Evolutionary conservation across 768 basidiomycete genomes (phyloP).

Genomic region (Russula sp.): DNA sequence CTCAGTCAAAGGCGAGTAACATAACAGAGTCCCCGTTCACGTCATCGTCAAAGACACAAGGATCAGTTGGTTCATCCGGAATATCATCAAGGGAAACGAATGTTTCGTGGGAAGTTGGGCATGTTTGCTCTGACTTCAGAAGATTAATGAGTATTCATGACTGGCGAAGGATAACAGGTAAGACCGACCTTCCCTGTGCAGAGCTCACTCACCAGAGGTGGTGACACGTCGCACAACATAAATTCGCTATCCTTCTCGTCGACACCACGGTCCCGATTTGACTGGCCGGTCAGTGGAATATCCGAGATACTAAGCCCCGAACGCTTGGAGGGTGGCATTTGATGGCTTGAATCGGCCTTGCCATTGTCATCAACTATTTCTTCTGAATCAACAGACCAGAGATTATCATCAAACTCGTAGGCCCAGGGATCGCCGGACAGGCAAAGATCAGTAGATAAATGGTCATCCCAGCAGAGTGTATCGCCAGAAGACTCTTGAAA

Average conservation of each 20-base stretch:
- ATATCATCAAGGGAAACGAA: constrained; percentile 6
- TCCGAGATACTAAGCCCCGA: background rate
- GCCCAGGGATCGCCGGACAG: background rate
- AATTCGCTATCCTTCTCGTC: background rate
- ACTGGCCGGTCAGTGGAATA: background rate
- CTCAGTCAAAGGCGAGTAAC: constrained; percentile 7
- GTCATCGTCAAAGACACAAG: constrained; percentile 8
- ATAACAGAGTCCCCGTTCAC: background rate
- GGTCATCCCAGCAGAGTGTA: background rate
- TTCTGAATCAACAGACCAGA: constrained; percentile 5
- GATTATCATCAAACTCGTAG: background rate
- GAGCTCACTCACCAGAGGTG: background rate
- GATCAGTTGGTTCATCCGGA: background rate
- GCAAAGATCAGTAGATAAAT: background rate
- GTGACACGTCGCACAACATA: background rate
- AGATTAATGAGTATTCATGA: background rate
- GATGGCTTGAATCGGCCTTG: background rate
- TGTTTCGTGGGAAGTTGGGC: background rate
- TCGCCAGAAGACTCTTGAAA: constrained; percentile 3
- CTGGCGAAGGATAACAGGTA: background rate
- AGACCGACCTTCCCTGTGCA: background rate
- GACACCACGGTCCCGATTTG: background rate
- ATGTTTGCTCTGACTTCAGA: background rate
- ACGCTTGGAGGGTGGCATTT: background rate
- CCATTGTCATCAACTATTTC: background rate